Evolutionary conservation across 305 asterid genomes (phyloP).

Genomic region (Fraxinus latifolia): DNA sequence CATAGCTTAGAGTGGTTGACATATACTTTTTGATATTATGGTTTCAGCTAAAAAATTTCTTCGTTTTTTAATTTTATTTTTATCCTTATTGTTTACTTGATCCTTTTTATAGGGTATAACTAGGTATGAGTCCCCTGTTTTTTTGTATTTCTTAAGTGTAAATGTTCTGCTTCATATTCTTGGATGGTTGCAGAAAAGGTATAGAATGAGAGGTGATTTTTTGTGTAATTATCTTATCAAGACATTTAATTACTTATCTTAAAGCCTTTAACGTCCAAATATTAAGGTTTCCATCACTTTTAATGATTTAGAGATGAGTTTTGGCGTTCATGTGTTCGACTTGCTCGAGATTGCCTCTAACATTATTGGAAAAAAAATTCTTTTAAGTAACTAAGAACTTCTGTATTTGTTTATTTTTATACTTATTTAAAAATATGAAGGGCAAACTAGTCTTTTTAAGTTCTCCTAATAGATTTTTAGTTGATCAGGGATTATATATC

Average conservation of each 20-base stretch:
- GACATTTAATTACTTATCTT: background rate
- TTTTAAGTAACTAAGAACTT: background rate
- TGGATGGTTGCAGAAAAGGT: background rate
- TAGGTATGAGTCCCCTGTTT: slow-evolving; percentile 1
- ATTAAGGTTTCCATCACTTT: background rate
- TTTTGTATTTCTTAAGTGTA: background rate
- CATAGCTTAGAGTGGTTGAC: slow-evolving; percentile 15
- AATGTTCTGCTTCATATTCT: background rate
- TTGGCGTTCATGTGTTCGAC: background rate
- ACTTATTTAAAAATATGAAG: no score
- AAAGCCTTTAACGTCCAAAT: background rate
- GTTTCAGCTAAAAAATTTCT: background rate
- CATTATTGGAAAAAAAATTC: background rate
- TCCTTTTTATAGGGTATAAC: background rate
- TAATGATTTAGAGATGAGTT: background rate
- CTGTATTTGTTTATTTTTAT: background rate
- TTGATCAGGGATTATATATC: no score
- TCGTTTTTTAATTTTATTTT: background rate
- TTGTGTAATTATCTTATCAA: background rate
- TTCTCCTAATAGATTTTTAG: no score
- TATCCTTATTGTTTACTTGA: background rate
- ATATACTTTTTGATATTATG: background rate
- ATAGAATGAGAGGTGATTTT: background rate
- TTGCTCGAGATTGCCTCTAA: background rate
- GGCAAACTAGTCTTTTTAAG: no score